Conservation (phyloP, 768 basidiomycete species). For the Butyriboletus loyo region DNA sequence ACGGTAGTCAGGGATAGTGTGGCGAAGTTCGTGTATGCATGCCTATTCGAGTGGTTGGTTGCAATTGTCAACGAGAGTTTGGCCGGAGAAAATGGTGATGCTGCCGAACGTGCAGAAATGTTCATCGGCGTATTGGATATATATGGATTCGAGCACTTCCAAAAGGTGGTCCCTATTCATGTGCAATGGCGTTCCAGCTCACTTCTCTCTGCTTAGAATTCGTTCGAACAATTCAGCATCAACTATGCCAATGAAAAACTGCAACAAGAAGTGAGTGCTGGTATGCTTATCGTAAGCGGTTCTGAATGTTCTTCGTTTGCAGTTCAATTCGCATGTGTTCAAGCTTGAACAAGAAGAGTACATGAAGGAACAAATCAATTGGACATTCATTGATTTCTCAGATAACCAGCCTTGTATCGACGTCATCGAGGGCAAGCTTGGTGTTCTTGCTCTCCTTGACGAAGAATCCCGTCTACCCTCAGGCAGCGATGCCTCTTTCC, state of each 20-base stretch:
- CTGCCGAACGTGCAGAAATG: slow-evolving; percentile 88
- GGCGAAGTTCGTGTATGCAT: slow-evolving; percentile 98
- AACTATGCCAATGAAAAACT: slow-evolving; percentile 99
- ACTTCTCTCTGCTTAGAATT: slow-evolving; percentile 50
- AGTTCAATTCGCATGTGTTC: slow-evolving; percentile 99
- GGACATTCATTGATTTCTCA: slow-evolving; percentile 99
- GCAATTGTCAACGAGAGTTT: slow-evolving; percentile 96
- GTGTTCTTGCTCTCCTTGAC: slow-evolving; percentile 90
- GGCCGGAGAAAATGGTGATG: slow-evolving; percentile 92
- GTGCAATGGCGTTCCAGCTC: not conserved
- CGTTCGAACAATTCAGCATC: slow-evolving; percentile 98
- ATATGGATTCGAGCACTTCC: slow-evolving; percentile 96
- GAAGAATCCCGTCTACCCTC: slow-evolving; percentile 97
- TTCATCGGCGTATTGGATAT: slow-evolving; percentile 99
- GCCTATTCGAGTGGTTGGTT: slow-evolving; percentile 98
- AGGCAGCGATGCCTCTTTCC: slow-evolving; percentile 88
- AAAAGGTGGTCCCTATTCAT: slow-evolving; percentile 58
- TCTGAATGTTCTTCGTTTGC: slow-evolving; percentile 17
- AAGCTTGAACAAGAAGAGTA: slow-evolving; percentile 99
- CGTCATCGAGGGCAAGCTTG: slow-evolving; percentile 95
- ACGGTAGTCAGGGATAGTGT: slow-evolving; percentile 94
- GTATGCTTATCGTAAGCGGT: not conserved
- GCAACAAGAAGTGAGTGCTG: slow-evolving; percentile 80
- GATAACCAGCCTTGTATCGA: slow-evolving; percentile 99
- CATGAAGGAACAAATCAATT: slow-evolving; percentile 96